phyloP scores from a whole-genome alignment of 768 basidiomycete species.

The Mycena haematopus region DNA sequence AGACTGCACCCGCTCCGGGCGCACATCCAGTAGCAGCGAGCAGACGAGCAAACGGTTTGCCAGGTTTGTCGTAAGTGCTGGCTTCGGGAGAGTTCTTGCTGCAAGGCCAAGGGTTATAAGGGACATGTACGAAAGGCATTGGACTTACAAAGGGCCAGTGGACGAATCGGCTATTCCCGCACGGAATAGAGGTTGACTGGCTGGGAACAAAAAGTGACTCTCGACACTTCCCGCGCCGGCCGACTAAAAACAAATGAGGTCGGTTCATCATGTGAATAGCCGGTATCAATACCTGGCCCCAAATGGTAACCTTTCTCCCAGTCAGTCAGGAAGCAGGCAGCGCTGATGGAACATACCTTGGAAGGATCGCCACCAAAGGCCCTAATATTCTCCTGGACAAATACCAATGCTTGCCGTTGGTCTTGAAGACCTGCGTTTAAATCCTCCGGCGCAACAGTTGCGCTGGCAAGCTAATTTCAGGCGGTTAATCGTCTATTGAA shows the following conservation, averaged over 20 bases:
- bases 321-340: not conserved
- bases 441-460: conserved; percentile 50
- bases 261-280: not conserved
- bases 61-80: conserved; percentile 56
- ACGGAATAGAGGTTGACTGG: conserved; percentile 48
- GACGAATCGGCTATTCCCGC: conserved; percentile 61
- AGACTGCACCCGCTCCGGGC: conserved; percentile 42
- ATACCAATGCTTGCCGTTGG: conserved; percentile 62
- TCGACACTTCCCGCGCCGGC: conserved; percentile 59
- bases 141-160: conserved; percentile 58
- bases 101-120: not conserved
- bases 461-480: conserved; percentile 51
- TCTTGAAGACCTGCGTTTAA: conserved; percentile 70
- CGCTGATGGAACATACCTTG: conserved; percentile 44
- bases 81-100: conserved; percentile 60
- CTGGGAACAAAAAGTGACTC: conserved; percentile 51
- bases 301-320: conserved; percentile 53
- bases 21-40: conserved; percentile 55
- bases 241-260: conserved; percentile 42
- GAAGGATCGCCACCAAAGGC: conserved; percentile 68
- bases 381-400: conserved; percentile 69
- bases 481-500: not conserved
- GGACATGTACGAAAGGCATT: not conserved
- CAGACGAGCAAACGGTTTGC: conserved; percentile 56
- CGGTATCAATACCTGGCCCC: conserved; percentile 52